Evolutionary conservation across 371 early-diverging fungal genomes (phyloP).

Genomic region (Rhizomucor pusillus): DNA sequence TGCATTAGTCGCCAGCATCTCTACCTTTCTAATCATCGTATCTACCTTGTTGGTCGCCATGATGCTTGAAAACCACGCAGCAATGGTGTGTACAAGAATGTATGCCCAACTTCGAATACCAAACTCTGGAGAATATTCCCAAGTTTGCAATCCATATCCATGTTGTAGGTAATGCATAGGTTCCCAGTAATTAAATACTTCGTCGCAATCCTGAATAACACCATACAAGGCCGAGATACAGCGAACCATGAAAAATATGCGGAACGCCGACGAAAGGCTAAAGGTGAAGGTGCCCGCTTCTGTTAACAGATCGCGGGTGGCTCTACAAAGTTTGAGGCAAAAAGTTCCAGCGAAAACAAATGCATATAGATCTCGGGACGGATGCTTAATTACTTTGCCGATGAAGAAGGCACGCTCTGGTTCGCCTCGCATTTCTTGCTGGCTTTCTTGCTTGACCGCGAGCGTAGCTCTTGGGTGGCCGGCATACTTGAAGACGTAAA

Average conservation of each 20-base stretch:
- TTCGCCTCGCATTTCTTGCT: slow-evolving; percentile 16
- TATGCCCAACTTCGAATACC: slow-evolving; percentile 90
- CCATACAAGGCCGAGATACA: slow-evolving; percentile 65
- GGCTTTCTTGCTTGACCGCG: slow-evolving; percentile 28
- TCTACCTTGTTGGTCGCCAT: slow-evolving; percentile 55
- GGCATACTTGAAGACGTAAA: slow-evolving; percentile 7
- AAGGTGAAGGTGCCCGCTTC: slow-evolving; percentile 43
- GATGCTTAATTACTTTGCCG: slow-evolving; percentile 5
- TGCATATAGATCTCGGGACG: not conserved
- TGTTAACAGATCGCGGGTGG: slow-evolving; percentile 28
- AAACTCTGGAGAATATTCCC: slow-evolving; percentile 93
- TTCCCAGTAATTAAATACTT: slow-evolving; percentile 97
- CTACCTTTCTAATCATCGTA: not conserved
- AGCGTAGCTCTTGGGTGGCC: slow-evolving; percentile 26
- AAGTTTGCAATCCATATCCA: slow-evolving; percentile 89
- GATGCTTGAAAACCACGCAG: slow-evolving; percentile 42
- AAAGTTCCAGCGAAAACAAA: not conserved
- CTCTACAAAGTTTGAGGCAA: slow-evolving; percentile 1
- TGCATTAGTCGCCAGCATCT: not conserved
- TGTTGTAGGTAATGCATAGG: slow-evolving; percentile 85
- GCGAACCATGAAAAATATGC: slow-evolving; percentile 56
- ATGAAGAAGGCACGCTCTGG: slow-evolving; percentile 5
- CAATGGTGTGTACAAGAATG: slow-evolving; percentile 59
- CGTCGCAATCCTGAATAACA: slow-evolving; percentile 85
- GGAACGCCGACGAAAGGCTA: slow-evolving; percentile 57